Base-by-base conservation (phyloP, 139 green algal genomes). In the Axilococcus clingmanii region DNA sequence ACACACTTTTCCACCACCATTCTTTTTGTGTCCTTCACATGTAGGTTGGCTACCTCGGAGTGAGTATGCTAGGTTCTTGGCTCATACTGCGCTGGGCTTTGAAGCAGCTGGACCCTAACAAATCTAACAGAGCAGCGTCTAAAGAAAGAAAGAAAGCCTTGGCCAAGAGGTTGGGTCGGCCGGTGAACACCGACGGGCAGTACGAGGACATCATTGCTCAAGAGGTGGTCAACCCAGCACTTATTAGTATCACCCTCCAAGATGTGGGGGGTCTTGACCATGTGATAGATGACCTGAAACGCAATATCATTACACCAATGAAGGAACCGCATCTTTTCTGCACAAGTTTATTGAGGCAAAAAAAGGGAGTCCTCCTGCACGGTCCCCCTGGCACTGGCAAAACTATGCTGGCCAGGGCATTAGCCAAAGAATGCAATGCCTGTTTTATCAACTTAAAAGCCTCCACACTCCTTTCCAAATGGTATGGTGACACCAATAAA, bases 381-480 rank as follows among this genome's bases (percentile, higher is more conserved):
- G 89, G 89, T 3, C 86, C 82, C 2, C 87, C 89, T 5, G 89
- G 89, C 46, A 97, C 86, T 19, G 86, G 85, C 50, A 95, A 94
- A 65, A 94, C 85, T 33, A 89, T 94, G 81, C 61, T 94, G 48
- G 86, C 83, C 17, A 95, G 94, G 70, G 88, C 86, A 7, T 72
- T 97, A 40, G 89, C 89, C 7, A 85, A 81, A 65, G 79, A 95
- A 71, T 88, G 69, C 3, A 37, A 57, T 24, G 93, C 87, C 48
- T 89, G 74, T 65, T 97, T 98, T 74, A 86, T 98, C 52, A 94
- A 93, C 59, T 73, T 98, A 23, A 83, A 85, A 30, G 65, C 83
- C 9, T 63, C 59, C 48, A 78, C 68, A 33, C 71, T 98, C 31
- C 80, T 94, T 61, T 83, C 57, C 74, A 98, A 98, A 75, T 98